Percentiles rank a stretch among this genome's conserved stretches.
These are phyloP conservation scores for Colletotrichum spinosum DNA, from an alignment of 2,329 filamentous ascomycete species.

Conservation along the genomic window DNA sequence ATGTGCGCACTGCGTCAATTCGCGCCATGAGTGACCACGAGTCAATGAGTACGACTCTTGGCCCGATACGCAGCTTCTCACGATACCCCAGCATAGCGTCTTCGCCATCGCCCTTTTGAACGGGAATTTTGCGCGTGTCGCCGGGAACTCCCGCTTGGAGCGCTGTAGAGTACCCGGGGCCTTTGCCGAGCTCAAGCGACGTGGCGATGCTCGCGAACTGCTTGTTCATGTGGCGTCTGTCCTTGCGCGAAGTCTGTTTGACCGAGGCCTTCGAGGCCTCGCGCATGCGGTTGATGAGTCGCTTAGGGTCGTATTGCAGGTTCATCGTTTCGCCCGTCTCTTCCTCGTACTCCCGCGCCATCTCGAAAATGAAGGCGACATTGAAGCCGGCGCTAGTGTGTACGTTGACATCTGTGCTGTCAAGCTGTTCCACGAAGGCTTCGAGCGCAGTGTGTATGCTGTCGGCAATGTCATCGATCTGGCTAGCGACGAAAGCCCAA, in stretches of 20 bases:
- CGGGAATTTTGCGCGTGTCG: constrained; percentile 24
- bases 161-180: constrained; percentile 62
- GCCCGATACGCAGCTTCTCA: constrained; percentile 61
- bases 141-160: no score
- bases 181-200: constrained; percentile 65
- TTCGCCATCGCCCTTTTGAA: constrained; percentile 47
- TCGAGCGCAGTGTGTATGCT: constrained; percentile 80
- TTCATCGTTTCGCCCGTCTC: constrained; percentile 61
- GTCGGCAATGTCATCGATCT: constrained; percentile 79
- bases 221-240: constrained; percentile 60
- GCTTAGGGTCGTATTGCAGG: constrained; percentile 63
- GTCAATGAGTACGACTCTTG: constrained; percentile 58
- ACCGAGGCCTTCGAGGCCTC: constrained; percentile 60
- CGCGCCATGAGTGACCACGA: constrained; percentile 63
- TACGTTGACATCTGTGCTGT: constrained; percentile 77
- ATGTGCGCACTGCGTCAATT: constrained; percentile 59
- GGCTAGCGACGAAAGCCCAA: constrained; percentile 84
- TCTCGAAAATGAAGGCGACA: constrained; percentile 86
- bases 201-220: constrained; percentile 64
- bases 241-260: constrained; percentile 62
- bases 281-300: constrained; percentile 59
- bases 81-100: constrained; percentile 63
- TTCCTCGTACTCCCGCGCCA: constrained; percentile 62
- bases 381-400: constrained; percentile 83
- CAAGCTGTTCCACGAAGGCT: constrained; percentile 86